Conservation (phyloP, 129 eudicot genomes). For the Centaurea solstitialis region DNA sequence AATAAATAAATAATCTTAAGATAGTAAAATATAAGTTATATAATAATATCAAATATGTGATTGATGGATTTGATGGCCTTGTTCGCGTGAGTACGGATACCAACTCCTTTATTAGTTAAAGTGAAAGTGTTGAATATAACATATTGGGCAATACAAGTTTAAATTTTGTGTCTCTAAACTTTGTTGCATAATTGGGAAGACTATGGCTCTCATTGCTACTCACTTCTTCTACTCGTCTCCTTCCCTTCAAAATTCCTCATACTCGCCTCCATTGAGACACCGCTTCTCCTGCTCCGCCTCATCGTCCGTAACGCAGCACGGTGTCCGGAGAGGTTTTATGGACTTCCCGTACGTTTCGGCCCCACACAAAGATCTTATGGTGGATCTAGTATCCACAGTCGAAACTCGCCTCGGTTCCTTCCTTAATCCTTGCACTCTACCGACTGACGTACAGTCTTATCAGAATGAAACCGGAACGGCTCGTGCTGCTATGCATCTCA, state of each 20-base stretch:
- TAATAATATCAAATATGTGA: too few species aligned
- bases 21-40: too few species aligned
- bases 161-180: too few species aligned
- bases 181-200: too few species aligned
- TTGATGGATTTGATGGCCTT: too few species aligned
- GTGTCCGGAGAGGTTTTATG: constrained; percentile 27
- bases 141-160: too few species aligned
- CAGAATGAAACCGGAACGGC: constrained; percentile 50
- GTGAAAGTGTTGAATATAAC: too few species aligned
- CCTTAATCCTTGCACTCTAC: constrained; percentile 67
- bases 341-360: constrained; percentile 68
- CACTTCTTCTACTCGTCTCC: not conserved
- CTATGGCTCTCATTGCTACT: constrained; percentile 24
- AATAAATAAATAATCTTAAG: too few species aligned
- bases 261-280: not conserved
- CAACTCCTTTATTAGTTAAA: too few species aligned
- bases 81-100: too few species aligned
- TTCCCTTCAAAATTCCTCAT: not conserved
- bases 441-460: constrained; percentile 65
- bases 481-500: constrained; percentile 61
- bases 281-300: constrained; percentile 27
- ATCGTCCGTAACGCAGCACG: constrained; percentile 20
- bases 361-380: constrained; percentile 63
- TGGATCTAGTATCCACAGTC: constrained; percentile 64
- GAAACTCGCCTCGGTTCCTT: constrained; percentile 46